Base-by-base conservation (phyloP, 495 filamentous ascomycete genomes). In the Ramalina intermedia region DNA sequence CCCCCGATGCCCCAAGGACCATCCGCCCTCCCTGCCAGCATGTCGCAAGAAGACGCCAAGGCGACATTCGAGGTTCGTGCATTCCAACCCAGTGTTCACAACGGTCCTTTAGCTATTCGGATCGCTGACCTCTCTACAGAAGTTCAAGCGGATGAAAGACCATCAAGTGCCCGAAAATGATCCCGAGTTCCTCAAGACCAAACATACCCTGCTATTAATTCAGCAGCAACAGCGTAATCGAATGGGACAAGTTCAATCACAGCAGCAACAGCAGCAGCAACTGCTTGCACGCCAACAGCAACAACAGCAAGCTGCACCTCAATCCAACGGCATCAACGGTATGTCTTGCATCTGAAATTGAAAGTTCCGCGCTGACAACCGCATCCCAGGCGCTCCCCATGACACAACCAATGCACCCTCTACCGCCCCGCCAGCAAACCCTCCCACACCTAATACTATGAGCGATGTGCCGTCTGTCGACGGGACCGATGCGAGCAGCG, bases 61-160 rank as follows among this genome's bases (percentile, higher is more conserved):
- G 35, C 33, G 26, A 40, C 18, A 16, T 41, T 6, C 33, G 23
- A 29, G 14, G 4, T 50, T 35, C 33, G 35, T 20, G 39, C 37
- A 21, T 36, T 26, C 18, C 37, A 43, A 54, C 43, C 38, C 47
- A 45, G 37, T 27, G 41, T 57, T 17, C 41, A 47, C 56, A 56
- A 64, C 69, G 53, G 67, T 60, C 50, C 39, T 13, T 11, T 33
- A 13, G 29, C 29, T 13, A 12, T 33, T 33, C 29, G 2, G 12
- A 13, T 13, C 29, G 29, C 29, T 33, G 8, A 33, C 7, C 7
- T 13, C 2, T 36, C 12, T 12, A 38, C 59, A 94, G 87, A 87
- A 82, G 66, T 90, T 76, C 58, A 78, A 83, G 53, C 80, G 84
- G 63, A 80, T 95, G 80, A 84, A 85, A 69, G 69, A 78, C 24